Base-by-base conservation (phyloP, 768 basidiomycete genomes). In the Gymnopilus dilepis region DNA sequence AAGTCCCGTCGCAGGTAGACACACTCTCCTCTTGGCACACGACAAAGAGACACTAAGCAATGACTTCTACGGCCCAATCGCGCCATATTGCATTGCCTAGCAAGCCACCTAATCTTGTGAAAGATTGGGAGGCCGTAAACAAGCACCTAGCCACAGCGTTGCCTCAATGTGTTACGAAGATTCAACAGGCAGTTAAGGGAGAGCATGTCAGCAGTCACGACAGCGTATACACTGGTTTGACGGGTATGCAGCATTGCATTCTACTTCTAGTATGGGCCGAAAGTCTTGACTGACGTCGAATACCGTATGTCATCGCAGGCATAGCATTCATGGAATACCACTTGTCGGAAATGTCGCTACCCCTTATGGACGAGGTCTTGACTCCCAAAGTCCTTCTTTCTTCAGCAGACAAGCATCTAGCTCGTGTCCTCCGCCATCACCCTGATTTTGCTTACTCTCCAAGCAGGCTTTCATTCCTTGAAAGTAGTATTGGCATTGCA, bases 401-500 rank as follows among this genome's bases (percentile, higher is more conserved):
- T 8, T 40, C 53, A 0, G 70, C 65, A 37, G 72, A 72, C 59
- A 67, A 59, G 31, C 64, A 67, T 50, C 64, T 74, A 8, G 65
- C 63, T 12, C 53, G 59, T 0, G 66, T 65, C 11, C 51, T 74
- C 26, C 62, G 62, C 30, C 62, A 67, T 19, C 63, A 62, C 28
- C 58, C 61, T 1, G 26, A 17, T 3, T 59, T 54, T 53, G 30
- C 17, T 33, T 67, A 67, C 28, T 63, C 61, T 22, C 57, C 61
- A 15, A 52, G 34, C 19, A 61, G 54, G 28, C 48, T 65, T 21
- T 78, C 80, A 2, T 83, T 81, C 62, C 68, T 82, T 38, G 82
- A 80, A 60, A 81, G 78, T 7, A 70, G 67, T 11, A 62, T 80
- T 28, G 82, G 82, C 3, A 61, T 77, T 6, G 76, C 77, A 0